Conservation (phyloP, 1,284 basidiomycete species). For the Naganishia liquefaciens region DNA sequence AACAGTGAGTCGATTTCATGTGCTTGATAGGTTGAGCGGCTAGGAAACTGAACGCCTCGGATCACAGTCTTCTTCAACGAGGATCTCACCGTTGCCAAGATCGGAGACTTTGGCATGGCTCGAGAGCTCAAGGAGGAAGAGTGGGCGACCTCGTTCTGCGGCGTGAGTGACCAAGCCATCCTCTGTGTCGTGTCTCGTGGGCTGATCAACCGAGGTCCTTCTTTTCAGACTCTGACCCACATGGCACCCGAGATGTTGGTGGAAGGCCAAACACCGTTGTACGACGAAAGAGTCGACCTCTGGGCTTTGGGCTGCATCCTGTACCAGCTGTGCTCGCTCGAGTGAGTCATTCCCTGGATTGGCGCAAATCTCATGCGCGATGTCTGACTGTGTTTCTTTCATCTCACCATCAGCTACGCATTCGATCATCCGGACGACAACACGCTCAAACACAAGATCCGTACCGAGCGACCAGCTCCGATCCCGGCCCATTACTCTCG, state of each 20-base stretch:
- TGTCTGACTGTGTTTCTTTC: too few species aligned
- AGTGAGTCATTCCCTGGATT: neutral
- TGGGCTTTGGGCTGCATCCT: neutral
- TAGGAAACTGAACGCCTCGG: neutral
- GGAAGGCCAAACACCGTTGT: neutral
- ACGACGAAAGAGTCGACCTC: conserved; percentile 3
- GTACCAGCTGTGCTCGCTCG: neutral
- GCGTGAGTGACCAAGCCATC: neutral
- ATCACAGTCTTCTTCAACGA: conserved; percentile 1
- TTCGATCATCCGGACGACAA: too few species aligned
- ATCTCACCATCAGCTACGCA: too few species aligned
- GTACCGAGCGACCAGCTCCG: too few species aligned
- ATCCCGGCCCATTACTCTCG: too few species aligned
- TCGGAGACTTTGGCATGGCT: conserved; percentile 1
- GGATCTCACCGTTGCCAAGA: neutral
- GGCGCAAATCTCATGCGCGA: neutral
- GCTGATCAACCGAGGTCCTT: neutral
- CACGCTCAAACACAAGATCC: too few species aligned
- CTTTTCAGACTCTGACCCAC: neutral
- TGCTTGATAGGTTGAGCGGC: neutral
- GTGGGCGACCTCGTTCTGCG: neutral
- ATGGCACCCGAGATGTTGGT: neutral
- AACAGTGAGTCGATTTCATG: neutral
- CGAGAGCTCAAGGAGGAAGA: neutral
- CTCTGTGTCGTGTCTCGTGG: neutral